These are phyloP conservation scores for Penicillium rolfsii DNA, from an alignment of 2,329 filamentous ascomycete genomes.

Conservation along the genomic window DNA sequence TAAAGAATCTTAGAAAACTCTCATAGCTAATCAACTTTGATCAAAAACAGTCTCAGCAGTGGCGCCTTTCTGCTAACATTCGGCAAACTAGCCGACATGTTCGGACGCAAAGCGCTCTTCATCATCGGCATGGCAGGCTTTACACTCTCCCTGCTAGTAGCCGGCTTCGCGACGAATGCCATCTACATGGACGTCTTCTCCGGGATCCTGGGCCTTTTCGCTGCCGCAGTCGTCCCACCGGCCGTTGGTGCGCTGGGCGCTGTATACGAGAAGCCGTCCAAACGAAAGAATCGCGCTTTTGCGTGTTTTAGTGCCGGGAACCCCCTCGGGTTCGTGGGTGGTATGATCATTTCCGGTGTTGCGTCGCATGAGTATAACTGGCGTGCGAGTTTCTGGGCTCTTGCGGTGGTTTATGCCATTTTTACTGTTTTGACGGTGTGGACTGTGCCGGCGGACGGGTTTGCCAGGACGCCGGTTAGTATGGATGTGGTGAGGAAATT, in stretches of 20 bases:
- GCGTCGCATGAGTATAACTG: conserved; percentile 65
- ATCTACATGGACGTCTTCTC: conserved; percentile 65
- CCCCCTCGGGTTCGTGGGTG: conserved; percentile 60
- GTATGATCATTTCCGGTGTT: conserved; percentile 64
- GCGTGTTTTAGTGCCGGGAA: conserved; percentile 65
- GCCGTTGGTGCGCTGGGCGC: conserved; percentile 67
- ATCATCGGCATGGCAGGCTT: conserved; percentile 63
- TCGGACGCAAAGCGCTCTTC: conserved; percentile 66
- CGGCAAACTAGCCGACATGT: conserved; percentile 66
- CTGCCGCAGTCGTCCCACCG: conserved; percentile 65
- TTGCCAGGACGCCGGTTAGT: conserved; percentile 50
- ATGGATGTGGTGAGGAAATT: conserved; percentile 59
- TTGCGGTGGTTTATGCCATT: conserved; percentile 66
- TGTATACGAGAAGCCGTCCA: conserved; percentile 63
- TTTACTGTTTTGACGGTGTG: conserved; percentile 62
- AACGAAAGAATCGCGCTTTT: conserved; percentile 67
- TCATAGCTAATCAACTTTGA: conserved; percentile 12
- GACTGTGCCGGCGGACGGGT: conserved; percentile 62
- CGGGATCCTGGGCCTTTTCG: conserved; percentile 66
- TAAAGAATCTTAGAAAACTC: background rate
- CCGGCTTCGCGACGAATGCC: conserved; percentile 62
- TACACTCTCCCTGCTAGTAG: conserved; percentile 58
- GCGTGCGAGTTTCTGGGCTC: conserved; percentile 64
- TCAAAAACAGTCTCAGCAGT: conserved; percentile 56
- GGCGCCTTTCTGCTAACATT: conserved; percentile 69